Base-by-base conservation (phyloP, 768 basidiomycete genomes). In the Tulasnella calospora region DNA sequence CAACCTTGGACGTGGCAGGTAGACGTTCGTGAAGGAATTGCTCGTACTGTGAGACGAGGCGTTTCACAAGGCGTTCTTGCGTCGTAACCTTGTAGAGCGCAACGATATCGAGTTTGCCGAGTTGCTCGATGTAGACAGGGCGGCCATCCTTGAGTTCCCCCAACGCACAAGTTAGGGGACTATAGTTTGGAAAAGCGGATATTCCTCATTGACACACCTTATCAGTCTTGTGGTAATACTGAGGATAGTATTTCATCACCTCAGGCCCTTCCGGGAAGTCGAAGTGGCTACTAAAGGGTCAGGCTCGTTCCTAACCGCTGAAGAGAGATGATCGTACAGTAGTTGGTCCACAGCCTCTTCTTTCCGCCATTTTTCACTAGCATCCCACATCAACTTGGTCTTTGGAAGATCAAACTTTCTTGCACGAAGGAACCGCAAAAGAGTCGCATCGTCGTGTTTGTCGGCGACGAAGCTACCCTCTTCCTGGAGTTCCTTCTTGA, bases 161-260 rank as follows among this genome's bases (percentile, higher is more conserved):
- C 23, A 33, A 40, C 46, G 10, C 3, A 41, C 9, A 30, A 17
- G 44, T 46, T 74, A 67, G n/a, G 78, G 27, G 40, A 36, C 35
- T 36, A 27, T 38, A 23, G 51, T 3, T 38, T 3, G 9, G 27
- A 75, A 47, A 57, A 71, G 41, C 81, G 33, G n/a, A 23, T 33
- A 46, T 40, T 10, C 15, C 70, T 72, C 51, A 73, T 8, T 71
- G 35, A 73, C 87, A 51, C 77, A 95, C 95, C 88, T 92, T 95
- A 88, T 99, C 97, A 81, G 88, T 92, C 87, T 94, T 96, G 87
- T 99, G 97, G 84, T 98, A 98, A 85, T 89, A 98, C 82, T 97
- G 95, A 2, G 96, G 96, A 82, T 98, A 99, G 82, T 92, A 95
- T 85, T 94, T 92, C 88, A 95, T 90, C 10, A 98, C 96, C 81